These are phyloP conservation scores for Mycena chlorophos DNA, from an alignment of 768 basidiomycete species.

Conservation along the genomic window DNA sequence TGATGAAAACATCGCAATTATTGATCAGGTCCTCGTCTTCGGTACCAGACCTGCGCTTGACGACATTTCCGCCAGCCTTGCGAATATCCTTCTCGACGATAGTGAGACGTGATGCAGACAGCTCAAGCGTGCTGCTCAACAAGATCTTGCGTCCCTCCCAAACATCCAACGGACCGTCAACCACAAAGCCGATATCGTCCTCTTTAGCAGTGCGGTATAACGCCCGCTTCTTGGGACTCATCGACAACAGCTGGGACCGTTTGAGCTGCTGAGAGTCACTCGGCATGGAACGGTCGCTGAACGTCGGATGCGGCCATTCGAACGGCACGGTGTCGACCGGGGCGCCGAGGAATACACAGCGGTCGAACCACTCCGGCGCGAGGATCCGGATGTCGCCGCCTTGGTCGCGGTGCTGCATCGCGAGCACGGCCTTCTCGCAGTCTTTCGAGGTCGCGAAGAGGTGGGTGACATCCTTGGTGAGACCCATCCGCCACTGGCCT, in stretches of 20 bases:
- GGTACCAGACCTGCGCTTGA: conserved; percentile 32
- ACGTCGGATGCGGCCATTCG: conserved; percentile 71
- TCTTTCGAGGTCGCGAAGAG: conserved; percentile 62
- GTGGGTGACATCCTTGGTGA: conserved; percentile 87
- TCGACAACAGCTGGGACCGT: conserved; percentile 32
- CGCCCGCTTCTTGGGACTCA: conserved; percentile 36
- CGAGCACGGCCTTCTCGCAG: conserved; percentile 54
- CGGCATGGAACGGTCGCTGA: conserved; percentile 38
- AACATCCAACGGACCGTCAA: conserved; percentile 36
- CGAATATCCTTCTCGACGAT: conserved; percentile 60
- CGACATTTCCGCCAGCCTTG: conserved; percentile 54
- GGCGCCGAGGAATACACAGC: conserved; percentile 61
- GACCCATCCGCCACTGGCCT: conserved; percentile 75
- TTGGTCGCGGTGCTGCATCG: conserved; percentile 51
- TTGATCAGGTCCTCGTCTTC: conserved; percentile 36
- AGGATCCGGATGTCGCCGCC: conserved; percentile 61
- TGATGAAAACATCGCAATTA: conserved; percentile 68
- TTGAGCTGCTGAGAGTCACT: conserved; percentile 24
- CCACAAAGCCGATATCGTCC: conserved; percentile 14
- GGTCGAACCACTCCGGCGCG: conserved; percentile 93
- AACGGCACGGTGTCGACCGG: conserved; percentile 56
- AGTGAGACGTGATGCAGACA: conserved; percentile 47
- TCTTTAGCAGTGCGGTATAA: conserved; percentile 34
- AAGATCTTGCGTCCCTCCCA: conserved; percentile 65
- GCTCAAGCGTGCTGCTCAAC: conserved; percentile 58